phyloP scores from a whole-genome alignment of 768 basidiomycete genomes.

The Mycena vulgaris region DNA sequence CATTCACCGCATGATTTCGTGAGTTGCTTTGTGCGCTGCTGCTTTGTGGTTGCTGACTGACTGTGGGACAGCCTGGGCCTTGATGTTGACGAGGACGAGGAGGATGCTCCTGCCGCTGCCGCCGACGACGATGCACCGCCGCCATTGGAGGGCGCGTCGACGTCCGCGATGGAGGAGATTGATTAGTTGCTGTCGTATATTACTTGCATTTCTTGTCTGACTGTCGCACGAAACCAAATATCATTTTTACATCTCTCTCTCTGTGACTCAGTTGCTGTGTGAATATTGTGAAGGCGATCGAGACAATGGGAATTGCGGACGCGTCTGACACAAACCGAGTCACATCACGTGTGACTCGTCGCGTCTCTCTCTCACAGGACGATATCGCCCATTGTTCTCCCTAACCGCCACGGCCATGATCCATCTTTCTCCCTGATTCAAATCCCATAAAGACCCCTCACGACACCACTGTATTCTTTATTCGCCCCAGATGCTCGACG shows the following conservation, averaged over 20 bases:
- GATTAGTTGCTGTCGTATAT: constrained; percentile 47
- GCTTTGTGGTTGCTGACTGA: constrained; percentile 25
- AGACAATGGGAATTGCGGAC: constrained; percentile 13
- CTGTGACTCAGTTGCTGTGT: constrained; percentile 12
- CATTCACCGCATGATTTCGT: constrained; percentile 97
- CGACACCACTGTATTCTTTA: constrained; percentile 54
- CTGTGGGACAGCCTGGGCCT: constrained; percentile 74
- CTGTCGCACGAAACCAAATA: constrained; percentile 38
- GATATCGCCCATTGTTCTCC: constrained; percentile 36
- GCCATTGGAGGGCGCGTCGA: constrained; percentile 71
- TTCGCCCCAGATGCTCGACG: constrained; percentile 55
- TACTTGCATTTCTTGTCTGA: constrained; percentile 43
- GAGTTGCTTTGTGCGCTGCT: constrained; percentile 47
- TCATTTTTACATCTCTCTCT: constrained; percentile 1
- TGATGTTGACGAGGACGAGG: constrained; percentile 88
- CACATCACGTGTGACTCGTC: neutral
- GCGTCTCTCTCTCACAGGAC: neutral
- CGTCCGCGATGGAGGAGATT: constrained; percentile 98
- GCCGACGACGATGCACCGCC: constrained; percentile 66
- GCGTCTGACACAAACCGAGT: neutral
- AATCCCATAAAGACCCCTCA: constrained; percentile 39
- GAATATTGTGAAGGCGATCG: constrained; percentile 5
- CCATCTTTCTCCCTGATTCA: constrained; percentile 43
- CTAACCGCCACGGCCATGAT: constrained; percentile 33
- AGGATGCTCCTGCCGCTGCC: constrained; percentile 61